Percentiles rank a stretch among this genome's conserved stretches.
These are phyloP conservation scores for Pestalotiopsis sp. DNA, from an alignment of 2,329 filamentous ascomycete species.

Conservation along the genomic window DNA sequence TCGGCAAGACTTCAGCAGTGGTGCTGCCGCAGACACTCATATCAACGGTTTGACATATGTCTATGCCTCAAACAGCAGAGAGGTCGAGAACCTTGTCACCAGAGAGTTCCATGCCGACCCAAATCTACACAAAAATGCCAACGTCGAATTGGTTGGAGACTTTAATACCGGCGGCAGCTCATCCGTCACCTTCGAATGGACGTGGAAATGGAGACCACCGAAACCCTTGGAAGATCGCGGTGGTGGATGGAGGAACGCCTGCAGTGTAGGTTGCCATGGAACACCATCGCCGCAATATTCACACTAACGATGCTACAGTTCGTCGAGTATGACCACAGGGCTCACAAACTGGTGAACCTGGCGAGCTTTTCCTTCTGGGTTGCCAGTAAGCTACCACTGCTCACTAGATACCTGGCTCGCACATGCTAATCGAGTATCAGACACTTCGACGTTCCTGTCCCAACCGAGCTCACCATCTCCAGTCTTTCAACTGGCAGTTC, in stretches of 20 bases:
- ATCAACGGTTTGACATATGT: slow-evolving; percentile 92
- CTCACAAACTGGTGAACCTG: slow-evolving; percentile 84
- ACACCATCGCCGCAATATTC: slow-evolving; percentile 13
- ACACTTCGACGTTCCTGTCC: slow-evolving; percentile 47
- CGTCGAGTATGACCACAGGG: slow-evolving; percentile 93
- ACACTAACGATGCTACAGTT: slow-evolving; percentile 61
- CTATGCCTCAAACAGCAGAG: slow-evolving; percentile 81
- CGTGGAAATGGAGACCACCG: slow-evolving; percentile 95
- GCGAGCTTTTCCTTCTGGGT: slow-evolving; percentile 97
- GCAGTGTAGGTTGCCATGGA: slow-evolving; percentile 67
- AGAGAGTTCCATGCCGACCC: slow-evolving; percentile 96
- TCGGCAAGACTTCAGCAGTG: slow-evolving; percentile 55
- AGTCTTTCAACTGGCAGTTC: slow-evolving; percentile 72
- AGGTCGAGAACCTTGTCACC: slow-evolving; percentile 92
- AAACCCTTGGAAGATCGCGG: slow-evolving; percentile 79
- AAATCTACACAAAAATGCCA: slow-evolving; percentile 95
- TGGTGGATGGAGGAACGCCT: slow-evolving; percentile 93
- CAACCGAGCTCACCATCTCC: slow-evolving; percentile 71
- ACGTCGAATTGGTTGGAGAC: slow-evolving; percentile 93
- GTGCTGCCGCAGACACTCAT: slow-evolving; percentile 66
- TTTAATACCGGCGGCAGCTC: slow-evolving; percentile 82
- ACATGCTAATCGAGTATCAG: slow-evolving; percentile 32
- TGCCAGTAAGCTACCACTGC: slow-evolving; percentile 60
- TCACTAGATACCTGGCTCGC: neutral
- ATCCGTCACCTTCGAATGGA: slow-evolving; percentile 90